These are phyloP conservation scores for Sanghuangporus sanghuang DNA, from an alignment of 1,284 basidiomycete species.

Conservation along the genomic window DNA sequence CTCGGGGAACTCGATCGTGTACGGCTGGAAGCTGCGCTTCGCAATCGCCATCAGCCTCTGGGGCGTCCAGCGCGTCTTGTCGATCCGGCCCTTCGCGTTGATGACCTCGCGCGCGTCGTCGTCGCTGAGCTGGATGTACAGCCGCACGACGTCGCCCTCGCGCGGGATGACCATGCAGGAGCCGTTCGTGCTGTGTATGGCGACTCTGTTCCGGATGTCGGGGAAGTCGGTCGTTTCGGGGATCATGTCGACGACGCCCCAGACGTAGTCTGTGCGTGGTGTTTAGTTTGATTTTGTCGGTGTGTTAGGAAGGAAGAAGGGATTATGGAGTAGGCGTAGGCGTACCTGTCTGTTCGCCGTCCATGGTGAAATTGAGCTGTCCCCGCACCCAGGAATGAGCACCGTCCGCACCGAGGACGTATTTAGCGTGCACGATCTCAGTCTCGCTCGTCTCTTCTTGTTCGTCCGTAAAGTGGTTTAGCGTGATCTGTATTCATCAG, in stretches of 20 bases:
- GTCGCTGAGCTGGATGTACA: slow-evolving; percentile 44
- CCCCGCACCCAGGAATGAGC: slow-evolving; percentile 83
- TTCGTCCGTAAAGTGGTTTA: slow-evolving; percentile 28
- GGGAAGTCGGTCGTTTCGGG: slow-evolving; percentile 70
- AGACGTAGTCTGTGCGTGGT: slow-evolving; percentile 49
- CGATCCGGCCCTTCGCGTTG: slow-evolving; percentile 31
- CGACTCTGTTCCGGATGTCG: slow-evolving; percentile 69
- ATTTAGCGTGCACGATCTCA: slow-evolving; percentile 49
- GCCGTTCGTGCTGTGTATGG: slow-evolving; percentile 52
- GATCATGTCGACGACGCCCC: slow-evolving; percentile 73
- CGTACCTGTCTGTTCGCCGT: slow-evolving; percentile 68
- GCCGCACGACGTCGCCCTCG: slow-evolving; percentile 34
- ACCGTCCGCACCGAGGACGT: slow-evolving; percentile 53
- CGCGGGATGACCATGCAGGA: slow-evolving; percentile 44
- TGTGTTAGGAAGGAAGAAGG: slow-evolving; percentile 5
- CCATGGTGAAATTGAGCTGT: slow-evolving; percentile 61
- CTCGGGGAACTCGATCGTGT: slow-evolving; percentile 50
- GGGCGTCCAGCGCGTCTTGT: slow-evolving; percentile 38
- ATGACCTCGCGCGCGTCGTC: slow-evolving; percentile 26
- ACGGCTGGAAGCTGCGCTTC: slow-evolving; percentile 61
- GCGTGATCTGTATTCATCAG: slow-evolving; percentile 27
- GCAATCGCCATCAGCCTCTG: slow-evolving; percentile 32
- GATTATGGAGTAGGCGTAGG: not conserved
- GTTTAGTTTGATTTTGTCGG: not conserved
- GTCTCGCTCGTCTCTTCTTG: slow-evolving; percentile 26